These are phyloP conservation scores for Hypomyces perniciosus DNA, from an alignment of 2,329 filamentous ascomycete species.

Conservation along the genomic window DNA sequence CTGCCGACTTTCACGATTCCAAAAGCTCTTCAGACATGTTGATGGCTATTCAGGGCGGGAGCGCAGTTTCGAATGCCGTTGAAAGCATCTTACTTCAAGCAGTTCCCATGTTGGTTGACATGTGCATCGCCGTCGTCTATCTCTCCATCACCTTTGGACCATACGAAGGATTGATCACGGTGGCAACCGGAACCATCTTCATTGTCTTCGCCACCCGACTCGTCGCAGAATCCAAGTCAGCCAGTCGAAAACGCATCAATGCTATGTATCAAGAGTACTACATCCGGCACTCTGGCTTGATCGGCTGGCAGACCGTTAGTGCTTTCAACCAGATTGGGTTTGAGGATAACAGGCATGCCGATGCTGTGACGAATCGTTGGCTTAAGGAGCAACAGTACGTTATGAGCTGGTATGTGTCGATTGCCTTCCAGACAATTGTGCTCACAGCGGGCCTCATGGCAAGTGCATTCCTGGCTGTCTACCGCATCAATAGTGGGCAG, in stretches of 20 bases:
- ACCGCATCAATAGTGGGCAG: constrained; percentile 57
- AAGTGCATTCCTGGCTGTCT: constrained; percentile 53
- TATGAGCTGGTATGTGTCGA: constrained; percentile 43
- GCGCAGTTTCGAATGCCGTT: constrained; percentile 48
- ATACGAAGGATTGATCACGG: constrained; percentile 57
- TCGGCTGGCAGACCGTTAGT: constrained; percentile 54
- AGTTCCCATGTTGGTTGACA: constrained; percentile 54
- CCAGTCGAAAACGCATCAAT: constrained; percentile 45
- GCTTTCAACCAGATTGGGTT: constrained; percentile 55
- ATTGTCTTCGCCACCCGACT: constrained; percentile 48
- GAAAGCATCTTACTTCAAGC: constrained; percentile 54
- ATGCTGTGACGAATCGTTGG: constrained; percentile 40
- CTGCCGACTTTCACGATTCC: constrained; percentile 56
- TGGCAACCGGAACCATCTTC: constrained; percentile 52
- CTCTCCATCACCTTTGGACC: constrained; percentile 53
- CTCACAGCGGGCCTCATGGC: constrained; percentile 65
- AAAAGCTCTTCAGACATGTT: constrained; percentile 55
- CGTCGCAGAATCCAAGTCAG: constrained; percentile 43
- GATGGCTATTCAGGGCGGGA: constrained; percentile 50
- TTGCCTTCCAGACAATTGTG: constrained; percentile 54
- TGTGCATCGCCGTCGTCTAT: constrained; percentile 54
- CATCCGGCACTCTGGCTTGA: constrained; percentile 49
- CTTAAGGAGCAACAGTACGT: constrained; percentile 32
- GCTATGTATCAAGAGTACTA: constrained; percentile 51
- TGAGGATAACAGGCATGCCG: constrained; percentile 48